Conservation (phyloP, 805 yeast species). For the Candida wancherniae region DNA sequence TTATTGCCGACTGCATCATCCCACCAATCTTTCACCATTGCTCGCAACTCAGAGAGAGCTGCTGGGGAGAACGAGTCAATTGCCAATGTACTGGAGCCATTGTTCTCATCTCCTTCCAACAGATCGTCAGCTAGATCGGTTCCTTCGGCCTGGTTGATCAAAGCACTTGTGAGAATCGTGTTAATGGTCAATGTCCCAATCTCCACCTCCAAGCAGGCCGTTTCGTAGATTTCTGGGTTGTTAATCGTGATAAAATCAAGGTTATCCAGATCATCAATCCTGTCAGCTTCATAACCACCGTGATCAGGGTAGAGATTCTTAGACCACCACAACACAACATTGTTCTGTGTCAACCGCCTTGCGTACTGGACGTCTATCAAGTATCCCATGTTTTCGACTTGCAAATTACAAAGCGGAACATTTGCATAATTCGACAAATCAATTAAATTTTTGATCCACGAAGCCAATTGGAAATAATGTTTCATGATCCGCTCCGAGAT, state of each 20-base stretch:
- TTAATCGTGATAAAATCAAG: conserved; percentile 68
- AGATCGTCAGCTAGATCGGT: conserved; percentile 59
- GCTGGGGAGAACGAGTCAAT: conserved; percentile 79
- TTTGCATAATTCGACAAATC: conserved; percentile 66
- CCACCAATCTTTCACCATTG: conserved; percentile 88
- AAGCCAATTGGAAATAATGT: conserved; percentile 67
- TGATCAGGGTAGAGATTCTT: conserved; percentile 72
- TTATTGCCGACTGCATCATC: conserved; percentile 72
- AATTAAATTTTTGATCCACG: conserved; percentile 65
- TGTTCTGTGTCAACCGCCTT: conserved; percentile 57
- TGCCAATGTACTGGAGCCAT: conserved; percentile 52
- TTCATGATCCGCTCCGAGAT: conserved; percentile 61
- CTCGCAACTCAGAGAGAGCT: conserved; percentile 65
- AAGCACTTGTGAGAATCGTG: conserved; percentile 77
- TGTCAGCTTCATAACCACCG: conserved; percentile 75
- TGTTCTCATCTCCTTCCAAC: conserved; percentile 28
- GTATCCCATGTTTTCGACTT: conserved; percentile 69
- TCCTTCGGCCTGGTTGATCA: conserved; percentile 86
- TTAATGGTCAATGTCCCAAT: conserved; percentile 79
- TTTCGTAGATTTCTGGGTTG: conserved; percentile 72
- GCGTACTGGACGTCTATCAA: conserved; percentile 86
- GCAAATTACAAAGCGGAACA: conserved; percentile 82
- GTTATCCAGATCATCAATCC: conserved; percentile 48
- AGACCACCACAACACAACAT: conserved; percentile 93
- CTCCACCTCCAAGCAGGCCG: conserved; percentile 73